Evolutionary conservation across 306 rosid species (phyloP).

Genomic region (Prunus mume): DNA sequence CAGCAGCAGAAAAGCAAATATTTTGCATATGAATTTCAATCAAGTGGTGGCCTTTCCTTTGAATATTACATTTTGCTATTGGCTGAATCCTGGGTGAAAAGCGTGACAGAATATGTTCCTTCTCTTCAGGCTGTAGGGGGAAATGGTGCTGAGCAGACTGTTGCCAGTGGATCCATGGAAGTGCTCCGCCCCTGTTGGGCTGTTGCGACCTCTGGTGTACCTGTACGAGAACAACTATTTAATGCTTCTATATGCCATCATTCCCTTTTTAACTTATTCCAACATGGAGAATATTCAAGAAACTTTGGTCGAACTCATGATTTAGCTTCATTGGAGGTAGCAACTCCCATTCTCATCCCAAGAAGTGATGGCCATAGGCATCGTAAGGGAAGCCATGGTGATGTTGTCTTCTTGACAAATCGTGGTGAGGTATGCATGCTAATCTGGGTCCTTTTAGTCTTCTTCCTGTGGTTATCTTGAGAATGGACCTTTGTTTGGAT

Average conservation of each 20-base stretch:
- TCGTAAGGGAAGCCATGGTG: slow-evolving; percentile 97
- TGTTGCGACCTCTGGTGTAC: slow-evolving; percentile 97
- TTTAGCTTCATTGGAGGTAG: slow-evolving; percentile 74
- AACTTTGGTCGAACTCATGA: slow-evolving; percentile 62
- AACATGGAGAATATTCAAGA: slow-evolving; percentile 82
- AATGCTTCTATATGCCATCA: slow-evolving; percentile 95
- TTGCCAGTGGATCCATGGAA: slow-evolving; percentile 96
- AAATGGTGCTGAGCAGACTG: slow-evolving; percentile 97
- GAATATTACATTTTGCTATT: background rate
- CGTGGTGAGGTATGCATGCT: slow-evolving; percentile 86
- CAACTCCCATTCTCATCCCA: slow-evolving; percentile 91
- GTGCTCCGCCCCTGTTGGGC: slow-evolving; percentile 99
- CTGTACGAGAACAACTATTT: slow-evolving; percentile 86
- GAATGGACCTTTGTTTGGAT: background rate
- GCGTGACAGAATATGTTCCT: slow-evolving; percentile 12
- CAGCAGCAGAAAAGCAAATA: background rate
- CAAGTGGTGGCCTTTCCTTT: background rate
- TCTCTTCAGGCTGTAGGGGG: slow-evolving; percentile 87
- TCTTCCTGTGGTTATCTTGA: slow-evolving; percentile 5
- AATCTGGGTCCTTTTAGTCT: background rate
- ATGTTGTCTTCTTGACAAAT: slow-evolving; percentile 89
- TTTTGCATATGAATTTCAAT: background rate
- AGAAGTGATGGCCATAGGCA: slow-evolving; percentile 89
- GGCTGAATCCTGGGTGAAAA: background rate
- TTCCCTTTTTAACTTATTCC: slow-evolving; percentile 76